phyloP scores from a whole-genome alignment of 2,329 filamentous ascomycete genomes.

The Aspergillus clavatus region DNA sequence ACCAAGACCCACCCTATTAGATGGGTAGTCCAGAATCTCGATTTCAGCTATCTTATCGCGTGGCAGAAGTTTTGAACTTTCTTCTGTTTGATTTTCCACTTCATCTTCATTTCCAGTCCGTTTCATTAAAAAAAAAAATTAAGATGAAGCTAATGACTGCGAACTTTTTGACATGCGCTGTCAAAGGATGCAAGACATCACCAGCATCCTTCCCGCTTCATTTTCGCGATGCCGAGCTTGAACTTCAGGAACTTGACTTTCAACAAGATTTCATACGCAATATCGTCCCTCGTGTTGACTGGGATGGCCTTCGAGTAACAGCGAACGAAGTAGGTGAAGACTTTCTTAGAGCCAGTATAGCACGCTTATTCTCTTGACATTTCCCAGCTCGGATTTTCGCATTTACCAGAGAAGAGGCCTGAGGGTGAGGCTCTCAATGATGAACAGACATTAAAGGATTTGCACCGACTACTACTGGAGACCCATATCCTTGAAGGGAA shows the following conservation, averaged over 20 bases:
- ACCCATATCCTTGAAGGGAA: constrained; percentile 86
- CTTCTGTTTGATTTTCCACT: not conserved
- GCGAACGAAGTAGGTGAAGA: constrained; percentile 57
- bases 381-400: constrained; percentile 71
- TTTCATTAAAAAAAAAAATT: not conserved
- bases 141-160: constrained; percentile 90
- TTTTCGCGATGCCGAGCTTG: constrained; percentile 85
- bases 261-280: constrained; percentile 78
- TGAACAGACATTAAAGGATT: constrained; percentile 66
- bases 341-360: not conserved
- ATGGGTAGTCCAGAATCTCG: too few relatives aligned
- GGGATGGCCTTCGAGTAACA: constrained; percentile 71
- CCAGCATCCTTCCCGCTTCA: constrained; percentile 82
- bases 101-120: not conserved
- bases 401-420: constrained; percentile 62
- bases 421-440: constrained; percentile 59
- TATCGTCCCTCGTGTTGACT: constrained; percentile 81
- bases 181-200: constrained; percentile 86
- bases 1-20: too few relatives aligned
- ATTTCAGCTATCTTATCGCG: not conserved
- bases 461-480: constrained; percentile 80
- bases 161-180: constrained; percentile 94
- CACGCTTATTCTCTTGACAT: constrained; percentile 7
- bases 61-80: too few relatives aligned
- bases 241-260: constrained; percentile 74